A percentile compares a stretch with the other conserved stretches of the same genome.
Evolutionary conservation across 331 rosid species (phyloP).

Genomic region (Arachis monticola): DNA sequence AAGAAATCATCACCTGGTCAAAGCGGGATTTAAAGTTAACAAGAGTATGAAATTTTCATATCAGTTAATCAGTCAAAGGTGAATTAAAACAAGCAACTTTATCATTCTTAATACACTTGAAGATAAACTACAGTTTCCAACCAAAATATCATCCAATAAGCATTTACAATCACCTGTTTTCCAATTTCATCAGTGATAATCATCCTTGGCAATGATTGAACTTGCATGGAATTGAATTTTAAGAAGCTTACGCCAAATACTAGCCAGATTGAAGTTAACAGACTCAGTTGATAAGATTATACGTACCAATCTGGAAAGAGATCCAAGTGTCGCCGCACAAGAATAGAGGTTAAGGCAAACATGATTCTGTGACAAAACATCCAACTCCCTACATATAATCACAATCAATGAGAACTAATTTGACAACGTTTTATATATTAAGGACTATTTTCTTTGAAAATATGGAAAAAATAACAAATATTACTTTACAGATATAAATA

Average conservation of each 20-base stretch:
- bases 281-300: conserved; percentile 11
- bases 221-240: conserved; percentile 57
- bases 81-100: conserved; percentile 6
- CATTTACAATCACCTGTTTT: conserved; percentile 67
- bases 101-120: conserved; percentile 21
- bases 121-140: neutral
- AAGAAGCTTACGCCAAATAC: conserved; percentile 31
- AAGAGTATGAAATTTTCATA: neutral
- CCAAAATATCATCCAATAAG: conserved; percentile 17
- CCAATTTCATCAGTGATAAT: conserved; percentile 97
- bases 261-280: conserved; percentile 15
- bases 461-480: neutral
- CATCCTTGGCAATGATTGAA: conserved; percentile 97
- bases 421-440: conserved; percentile 12
- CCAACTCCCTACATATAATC: conserved; percentile 79
- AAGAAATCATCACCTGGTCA: conserved; percentile 84
- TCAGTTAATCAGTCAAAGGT: neutral
- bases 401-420: conserved; percentile 29
- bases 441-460: conserved; percentile 2
- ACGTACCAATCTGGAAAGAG: conserved; percentile 93
- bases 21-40: neutral
- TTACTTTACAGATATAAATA: neutral
- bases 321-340: conserved; percentile 90
- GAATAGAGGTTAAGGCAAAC: conserved; percentile 88
- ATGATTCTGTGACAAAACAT: conserved; percentile 80